Conservation (phyloP, 495 filamentous ascomycete species). For the Trichoderma asperelloides region DNA sequence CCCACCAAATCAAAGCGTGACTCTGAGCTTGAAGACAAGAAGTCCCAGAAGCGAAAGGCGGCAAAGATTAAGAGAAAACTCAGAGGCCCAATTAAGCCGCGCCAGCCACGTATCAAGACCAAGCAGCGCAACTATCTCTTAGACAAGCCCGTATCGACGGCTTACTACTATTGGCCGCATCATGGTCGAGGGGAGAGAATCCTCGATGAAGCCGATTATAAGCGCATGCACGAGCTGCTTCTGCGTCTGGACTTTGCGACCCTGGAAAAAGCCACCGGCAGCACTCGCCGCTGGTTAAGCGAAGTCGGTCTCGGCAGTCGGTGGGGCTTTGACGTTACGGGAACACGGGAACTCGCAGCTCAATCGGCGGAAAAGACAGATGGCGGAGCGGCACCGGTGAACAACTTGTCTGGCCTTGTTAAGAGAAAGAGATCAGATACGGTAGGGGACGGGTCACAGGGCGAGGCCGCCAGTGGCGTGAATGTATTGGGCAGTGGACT, state of each 20-base stretch:
- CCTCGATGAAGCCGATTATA: constrained; percentile 64
- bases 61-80: constrained; percentile 36
- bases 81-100: constrained; percentile 42
- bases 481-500: constrained; percentile 21
- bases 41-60: constrained; percentile 14
- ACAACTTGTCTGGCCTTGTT: constrained; percentile 26
- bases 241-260: constrained; percentile 80
- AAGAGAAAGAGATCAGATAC: constrained; percentile 28
- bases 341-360: constrained; percentile 21
- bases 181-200: constrained; percentile 61
- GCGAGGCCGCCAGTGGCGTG: neutral
- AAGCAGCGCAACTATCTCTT: constrained; percentile 29
- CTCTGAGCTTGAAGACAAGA: constrained; percentile 11
- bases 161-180: constrained; percentile 61
- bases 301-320: constrained; percentile 29
- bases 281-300: constrained; percentile 66
- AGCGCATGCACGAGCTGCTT: constrained; percentile 64
- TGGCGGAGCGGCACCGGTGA: constrained; percentile 15
- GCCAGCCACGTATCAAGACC: constrained; percentile 49
- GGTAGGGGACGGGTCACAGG: neutral
- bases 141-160: constrained; percentile 36
- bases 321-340: constrained; percentile 40
- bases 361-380: constrained; percentile 1
- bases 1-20: neutral
- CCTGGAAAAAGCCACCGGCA: constrained; percentile 53